These are phyloP conservation scores for Loxodes magnus DNA, from an alignment of 73 alveolate species.

Conservation along the genomic window DNA sequence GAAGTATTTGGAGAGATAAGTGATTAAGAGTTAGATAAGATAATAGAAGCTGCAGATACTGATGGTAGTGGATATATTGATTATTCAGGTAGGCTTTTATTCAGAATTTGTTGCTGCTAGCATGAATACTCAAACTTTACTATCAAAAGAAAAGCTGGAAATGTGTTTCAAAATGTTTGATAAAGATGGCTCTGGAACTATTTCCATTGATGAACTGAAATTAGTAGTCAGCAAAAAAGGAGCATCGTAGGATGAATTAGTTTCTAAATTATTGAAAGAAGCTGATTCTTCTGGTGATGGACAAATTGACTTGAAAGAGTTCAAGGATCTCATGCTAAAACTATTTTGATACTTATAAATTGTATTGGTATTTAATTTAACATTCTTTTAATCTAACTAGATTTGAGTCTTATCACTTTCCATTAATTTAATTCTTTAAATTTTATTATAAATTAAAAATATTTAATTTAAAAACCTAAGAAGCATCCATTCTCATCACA, in stretches of 20 bases:
- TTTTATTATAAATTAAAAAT: no score
- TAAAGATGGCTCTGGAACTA: neutral
- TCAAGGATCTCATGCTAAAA: neutral
- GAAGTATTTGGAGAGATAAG: conserved; percentile 11
- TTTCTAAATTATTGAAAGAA: neutral
- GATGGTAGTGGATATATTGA: conserved; percentile 23
- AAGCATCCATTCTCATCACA: no score
- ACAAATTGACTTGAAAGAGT: neutral
- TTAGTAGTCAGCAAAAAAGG: neutral
- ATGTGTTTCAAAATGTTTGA: neutral
- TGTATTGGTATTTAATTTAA: no score
- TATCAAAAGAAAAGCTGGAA: neutral
- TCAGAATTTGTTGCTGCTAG: conserved; percentile 23
- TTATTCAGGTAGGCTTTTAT: no score
- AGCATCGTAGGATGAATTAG: neutral
- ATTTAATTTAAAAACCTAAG: no score
- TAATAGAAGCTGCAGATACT: conserved; percentile 13
- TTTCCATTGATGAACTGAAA: neutral
- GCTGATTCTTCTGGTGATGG: neutral
- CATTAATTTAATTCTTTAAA: no score
- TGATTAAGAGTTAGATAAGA: conserved; percentile 20
- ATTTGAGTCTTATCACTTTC: no score
- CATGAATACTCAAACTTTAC: conserved; percentile 10
- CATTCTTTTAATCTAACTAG: no score
- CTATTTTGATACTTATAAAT: no score